A percentile compares a stretch with the other conserved stretches of the same genome.
These are phyloP conservation scores for Spinacia oleracea DNA, from an alignment of 179 eudicot genomes.

Conservation along the genomic window DNA sequence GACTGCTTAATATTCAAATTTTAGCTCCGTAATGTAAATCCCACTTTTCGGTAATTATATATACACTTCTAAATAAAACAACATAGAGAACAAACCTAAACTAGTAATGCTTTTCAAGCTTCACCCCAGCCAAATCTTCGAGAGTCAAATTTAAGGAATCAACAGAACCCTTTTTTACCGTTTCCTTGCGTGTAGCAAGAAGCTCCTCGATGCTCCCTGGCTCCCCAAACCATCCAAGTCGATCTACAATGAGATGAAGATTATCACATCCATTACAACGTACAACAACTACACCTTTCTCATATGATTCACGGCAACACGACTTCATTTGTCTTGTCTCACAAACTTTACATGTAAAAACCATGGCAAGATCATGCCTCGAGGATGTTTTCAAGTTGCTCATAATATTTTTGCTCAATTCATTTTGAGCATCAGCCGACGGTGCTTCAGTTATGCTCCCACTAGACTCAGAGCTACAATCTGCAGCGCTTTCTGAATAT, in stretches of 20 bases:
- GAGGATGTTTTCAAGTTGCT: conserved; percentile 64
- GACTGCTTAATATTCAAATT: too few species aligned
- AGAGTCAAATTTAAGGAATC: conserved; percentile 76
- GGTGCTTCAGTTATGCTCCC: conserved; percentile 18
- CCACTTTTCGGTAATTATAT: too few species aligned
- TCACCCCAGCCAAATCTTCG: conserved; percentile 78
- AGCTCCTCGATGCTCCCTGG: conserved; percentile 80
- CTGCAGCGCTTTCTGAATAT: conserved; percentile 29
- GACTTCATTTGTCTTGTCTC: conserved; percentile 82
- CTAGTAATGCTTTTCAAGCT: conserved; percentile 10
- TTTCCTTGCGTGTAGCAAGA: conserved; percentile 80
- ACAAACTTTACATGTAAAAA: conserved; percentile 86
- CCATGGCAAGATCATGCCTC: conserved; percentile 81
- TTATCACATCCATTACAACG: conserved; percentile 85
- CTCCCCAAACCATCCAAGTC: conserved; percentile 84
- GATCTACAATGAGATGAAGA: conserved; percentile 81
- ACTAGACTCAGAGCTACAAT: conserved; percentile 24
- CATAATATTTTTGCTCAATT: conserved; percentile 27
- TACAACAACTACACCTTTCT: conserved; percentile 86
- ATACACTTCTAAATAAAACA: too few species aligned
- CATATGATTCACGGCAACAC: conserved; percentile 78
- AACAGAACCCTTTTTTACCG: conserved; percentile 54
- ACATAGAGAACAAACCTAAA: too few species aligned
- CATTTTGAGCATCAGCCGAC: conserved; percentile 24
- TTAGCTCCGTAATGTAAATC: too few species aligned